Base-by-base conservation (phyloP, 1,284 basidiomycete species). In the Malassezia slooffiae region DNA sequence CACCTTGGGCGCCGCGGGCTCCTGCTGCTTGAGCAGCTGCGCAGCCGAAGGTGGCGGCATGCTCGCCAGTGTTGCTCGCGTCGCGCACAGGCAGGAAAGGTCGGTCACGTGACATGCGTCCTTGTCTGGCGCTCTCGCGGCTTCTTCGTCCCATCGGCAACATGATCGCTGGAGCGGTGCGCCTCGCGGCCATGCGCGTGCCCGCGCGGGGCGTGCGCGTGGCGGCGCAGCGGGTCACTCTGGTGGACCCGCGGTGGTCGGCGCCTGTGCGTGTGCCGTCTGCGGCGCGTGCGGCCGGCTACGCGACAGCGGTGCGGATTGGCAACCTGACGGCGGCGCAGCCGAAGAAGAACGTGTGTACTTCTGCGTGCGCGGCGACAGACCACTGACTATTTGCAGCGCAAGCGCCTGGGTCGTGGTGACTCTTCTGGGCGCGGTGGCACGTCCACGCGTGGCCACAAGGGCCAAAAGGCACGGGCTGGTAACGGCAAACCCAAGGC, bases 401-500 rank as follows among this genome's bases (percentile, higher is more conserved):
- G 83, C 80, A 88, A 88, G 77, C 83, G 91, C 66, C 78, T 91
- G 30, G 91, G 91, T 70, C 78, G 91, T 67, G 91, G 91, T 70
- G 82, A 85, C 71, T 83, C 83, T 16, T 89, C 87, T 1, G 83
- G 83, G 22, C 79, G 85, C 56, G 91, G 91, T 60, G 83, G 87
- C 46, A 95, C 89, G 0, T 81, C 89, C 4, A 88, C 88, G 52
- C 79, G 87, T 43, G 91, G 91, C 73, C 80, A 87, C 72, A 99
- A 99, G 67, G 91, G 91, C 61, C 89, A 93, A 71, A 91, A 90
- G 50, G 83, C 90, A 32, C 80, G 91, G 44, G 79, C 85, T 16
- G 90, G 91, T 5, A 82, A 85, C 58, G 85, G 88, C n/a, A 85
- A 80, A 62, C 80, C 87, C 20, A 80, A 77, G 55, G 75, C 79